A percentile compares a stretch with the other conserved stretches of the same genome.
phyloP scores from a whole-genome alignment of 1,284 basidiomycete species.

The Cerrena zonata region DNA sequence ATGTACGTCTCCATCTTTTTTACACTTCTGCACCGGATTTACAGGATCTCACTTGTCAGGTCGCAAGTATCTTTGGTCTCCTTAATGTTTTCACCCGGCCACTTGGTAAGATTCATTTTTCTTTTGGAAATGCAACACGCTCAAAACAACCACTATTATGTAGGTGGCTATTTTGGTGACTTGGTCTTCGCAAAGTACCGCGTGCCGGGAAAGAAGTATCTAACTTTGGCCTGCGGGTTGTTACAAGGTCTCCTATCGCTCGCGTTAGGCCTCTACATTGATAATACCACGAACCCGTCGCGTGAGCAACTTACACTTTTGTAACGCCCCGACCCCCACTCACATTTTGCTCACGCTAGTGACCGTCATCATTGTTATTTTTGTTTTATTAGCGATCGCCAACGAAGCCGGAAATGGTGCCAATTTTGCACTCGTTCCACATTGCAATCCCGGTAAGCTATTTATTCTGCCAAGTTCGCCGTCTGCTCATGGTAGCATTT shows the following conservation, averaged over 20 bases:
- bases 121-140: not conserved
- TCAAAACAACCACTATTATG: not conserved
- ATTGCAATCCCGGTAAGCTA: conserved; percentile 42
- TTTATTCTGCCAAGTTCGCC: not conserved
- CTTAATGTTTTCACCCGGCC: conserved; percentile 52
- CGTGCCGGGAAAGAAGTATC: conserved; percentile 46
- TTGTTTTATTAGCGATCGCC: conserved; percentile 34
- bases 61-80: conserved; percentile 43
- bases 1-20: conserved; percentile 29
- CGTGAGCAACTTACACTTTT: conserved; percentile 12
- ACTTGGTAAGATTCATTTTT: conserved; percentile 17
- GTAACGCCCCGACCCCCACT: not conserved
- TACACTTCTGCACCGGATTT: not conserved
- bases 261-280: conserved; percentile 43
- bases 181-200: conserved; percentile 43
- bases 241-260: conserved; percentile 44
- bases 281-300: conserved; percentile 25
- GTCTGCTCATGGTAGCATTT: not conserved
- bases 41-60: conserved; percentile 17
- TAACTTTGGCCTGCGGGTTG: conserved; percentile 40
- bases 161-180: conserved; percentile 50
- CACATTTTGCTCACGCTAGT: not conserved
- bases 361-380: conserved; percentile 18
- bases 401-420: conserved; percentile 48
- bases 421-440: conserved; percentile 50